phyloP scores from a whole-genome alignment of 495 filamentous ascomycete species.

The Recurvomyces mirabilis region DNA sequence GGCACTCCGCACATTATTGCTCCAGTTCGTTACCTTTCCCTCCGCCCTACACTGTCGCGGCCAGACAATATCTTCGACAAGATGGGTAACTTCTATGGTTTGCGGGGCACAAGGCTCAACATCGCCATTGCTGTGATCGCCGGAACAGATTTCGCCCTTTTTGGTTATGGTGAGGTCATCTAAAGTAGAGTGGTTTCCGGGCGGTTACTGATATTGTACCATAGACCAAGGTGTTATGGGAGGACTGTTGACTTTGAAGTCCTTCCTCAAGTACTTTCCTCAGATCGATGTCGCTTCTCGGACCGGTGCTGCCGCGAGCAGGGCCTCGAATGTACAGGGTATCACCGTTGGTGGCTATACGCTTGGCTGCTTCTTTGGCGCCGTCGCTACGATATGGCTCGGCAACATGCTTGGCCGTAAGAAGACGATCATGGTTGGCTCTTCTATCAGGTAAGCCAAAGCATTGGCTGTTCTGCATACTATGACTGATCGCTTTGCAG shows the following conservation, averaged over 20 bases:
- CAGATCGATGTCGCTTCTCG: slow-evolving; percentile 24
- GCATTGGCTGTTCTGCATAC: too few relatives aligned
- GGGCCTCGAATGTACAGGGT: slow-evolving; percentile 28
- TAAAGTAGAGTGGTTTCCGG: background rate
- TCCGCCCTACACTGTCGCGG: too few relatives aligned
- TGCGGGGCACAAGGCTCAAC: slow-evolving; percentile 54
- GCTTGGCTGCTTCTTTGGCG: slow-evolving; percentile 62
- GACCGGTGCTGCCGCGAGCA: slow-evolving; percentile 18
- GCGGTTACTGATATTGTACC: background rate
- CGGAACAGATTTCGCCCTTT: slow-evolving; percentile 51
- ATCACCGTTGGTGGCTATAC: slow-evolving; percentile 57
- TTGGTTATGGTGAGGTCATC: slow-evolving; percentile 24
- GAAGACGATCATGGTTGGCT: slow-evolving; percentile 57
- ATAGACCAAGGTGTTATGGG: slow-evolving; percentile 27
- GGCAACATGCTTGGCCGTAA: slow-evolving; percentile 61
- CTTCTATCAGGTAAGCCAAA: too few relatives aligned
- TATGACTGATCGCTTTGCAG: too few relatives aligned
- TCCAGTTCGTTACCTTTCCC: too few relatives aligned
- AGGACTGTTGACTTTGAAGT: slow-evolving; percentile 25
- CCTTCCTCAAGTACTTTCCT: slow-evolving; percentile 25
- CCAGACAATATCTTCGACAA: too few relatives aligned
- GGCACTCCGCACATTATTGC: too few relatives aligned
- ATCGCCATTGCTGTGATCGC: slow-evolving; percentile 57
- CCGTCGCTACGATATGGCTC: slow-evolving; percentile 57
- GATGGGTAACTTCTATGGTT: slow-evolving; percentile 41